A percentile compares a stretch with the other conserved stretches of the same genome.
Evolutionary conservation across 139 green algal species (phyloP).

Genomic region (Coelastrella sp.): DNA sequence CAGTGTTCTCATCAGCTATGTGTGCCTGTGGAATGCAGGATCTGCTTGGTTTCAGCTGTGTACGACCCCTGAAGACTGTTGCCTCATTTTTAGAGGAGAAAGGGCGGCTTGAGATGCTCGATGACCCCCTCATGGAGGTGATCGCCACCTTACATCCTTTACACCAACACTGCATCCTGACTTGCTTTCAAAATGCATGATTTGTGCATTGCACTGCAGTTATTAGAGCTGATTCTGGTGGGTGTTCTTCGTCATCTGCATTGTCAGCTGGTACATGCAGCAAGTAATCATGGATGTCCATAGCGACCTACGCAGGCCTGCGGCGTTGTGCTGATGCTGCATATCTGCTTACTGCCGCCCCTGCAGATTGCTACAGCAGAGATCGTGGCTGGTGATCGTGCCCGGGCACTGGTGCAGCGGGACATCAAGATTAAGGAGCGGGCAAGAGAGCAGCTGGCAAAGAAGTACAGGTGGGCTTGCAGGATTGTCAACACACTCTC

Average conservation of each 20-base stretch:
- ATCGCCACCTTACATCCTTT: background rate
- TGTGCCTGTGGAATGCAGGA: conserved; percentile 59
- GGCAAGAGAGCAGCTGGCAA: conserved; percentile 78
- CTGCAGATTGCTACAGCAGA: conserved; percentile 81
- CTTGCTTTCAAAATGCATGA: too few species aligned
- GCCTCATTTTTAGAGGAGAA: conserved; percentile 80
- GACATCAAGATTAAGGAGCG: conserved; percentile 92
- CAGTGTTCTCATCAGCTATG: too few species aligned
- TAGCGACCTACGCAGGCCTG: too few species aligned
- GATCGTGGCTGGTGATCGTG: conserved; percentile 74
- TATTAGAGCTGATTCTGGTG: too few species aligned
- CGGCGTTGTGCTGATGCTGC: background rate
- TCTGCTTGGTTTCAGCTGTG: conserved; percentile 87
- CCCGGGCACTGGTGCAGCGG: conserved; percentile 74
- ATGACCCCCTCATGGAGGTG: conserved; percentile 78
- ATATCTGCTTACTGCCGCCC: too few species aligned
- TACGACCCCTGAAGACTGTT: conserved; percentile 83
- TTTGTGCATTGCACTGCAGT: too few species aligned
- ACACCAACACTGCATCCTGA: too few species aligned
- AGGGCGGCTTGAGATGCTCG: conserved; percentile 59
- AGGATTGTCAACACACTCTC: background rate
- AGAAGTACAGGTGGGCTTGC: conserved; percentile 65
- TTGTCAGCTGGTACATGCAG: background rate
- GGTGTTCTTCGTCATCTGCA: too few species aligned
- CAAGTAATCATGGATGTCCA: background rate